Base-by-base conservation (phyloP, 169 alveolate genomes). In the Babesia ovis region DNA sequence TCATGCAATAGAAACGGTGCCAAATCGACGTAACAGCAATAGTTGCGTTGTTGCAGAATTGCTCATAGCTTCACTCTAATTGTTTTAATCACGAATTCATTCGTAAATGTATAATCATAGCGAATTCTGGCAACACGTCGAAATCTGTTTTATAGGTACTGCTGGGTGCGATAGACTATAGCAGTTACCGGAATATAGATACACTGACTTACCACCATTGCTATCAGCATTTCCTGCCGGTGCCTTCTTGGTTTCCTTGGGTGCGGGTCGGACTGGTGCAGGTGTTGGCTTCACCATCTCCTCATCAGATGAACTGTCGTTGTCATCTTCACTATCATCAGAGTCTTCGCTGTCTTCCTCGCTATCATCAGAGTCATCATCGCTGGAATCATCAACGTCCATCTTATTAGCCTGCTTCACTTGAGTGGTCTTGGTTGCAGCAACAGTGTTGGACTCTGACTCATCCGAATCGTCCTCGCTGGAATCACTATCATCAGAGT, bases 61-160 rank as follows among this genome's bases (percentile, higher is more conserved):
- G 89, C 73, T 81, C 89, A 81, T 81, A 20, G 89, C 89, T 81
- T 81, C 89, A 81, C 89, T 81, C 89, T 23, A 39, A 39, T 72
- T 37, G 43, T 56, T 81, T 57, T 56, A 54, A 72, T 55, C 75
- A 58, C 50, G 72, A 27, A 23, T 4, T 72, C 68, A 43, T 46
- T 53, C 51, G 48, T 23, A 23, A 51, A 35, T 23, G 31, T 81
- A 25, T 77, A 77, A 77, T 77, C 86, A 77, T 77, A 16, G 68
- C 84, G 64, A 27, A 39, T 68, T 37, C 81, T 50, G 25, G 39
- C 58, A 29, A 22, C n/a, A n/a, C n/a, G n/a, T n/a, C n/a, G n/a
- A n/a, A n/a, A n/a, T n/a, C n/a, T n/a, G n/a, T n/a, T n/a, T n/a
- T n/a, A n/a, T n/a, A n/a, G n/a, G n/a, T n/a, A n/a, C n/a, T n/a